Evolutionary conservation across 2,329 filamentous ascomycete genomes (phyloP).

Genomic region (Diaporthe sp.): DNA sequence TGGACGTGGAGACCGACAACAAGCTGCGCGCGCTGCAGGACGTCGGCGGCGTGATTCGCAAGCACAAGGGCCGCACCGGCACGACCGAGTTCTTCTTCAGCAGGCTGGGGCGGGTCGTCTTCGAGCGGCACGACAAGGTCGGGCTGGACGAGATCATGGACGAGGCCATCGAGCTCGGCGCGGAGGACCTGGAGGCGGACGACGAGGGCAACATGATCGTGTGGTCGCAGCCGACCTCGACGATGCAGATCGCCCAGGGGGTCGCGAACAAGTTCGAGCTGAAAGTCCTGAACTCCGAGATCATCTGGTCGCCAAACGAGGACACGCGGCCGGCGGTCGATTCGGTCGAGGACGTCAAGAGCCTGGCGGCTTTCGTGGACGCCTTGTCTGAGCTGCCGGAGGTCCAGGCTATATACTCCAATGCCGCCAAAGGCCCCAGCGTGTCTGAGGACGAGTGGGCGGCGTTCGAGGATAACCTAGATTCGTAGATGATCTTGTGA

Average conservation of each 20-base stretch:
- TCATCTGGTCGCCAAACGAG: conserved; percentile 85
- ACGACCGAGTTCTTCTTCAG: conserved; percentile 88
- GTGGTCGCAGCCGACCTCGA: conserved; percentile 74
- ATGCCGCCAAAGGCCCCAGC: conserved; percentile 62
- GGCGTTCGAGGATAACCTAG: conserved; percentile 62
- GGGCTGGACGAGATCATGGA: conserved; percentile 81
- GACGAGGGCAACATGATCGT: conserved; percentile 77
- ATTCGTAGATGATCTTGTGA: conserved; percentile 45
- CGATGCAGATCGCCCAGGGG: conserved; percentile 70
- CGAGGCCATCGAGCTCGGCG: conserved; percentile 86
- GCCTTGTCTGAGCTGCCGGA: conserved; percentile 74
- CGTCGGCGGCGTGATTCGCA: conserved; percentile 77
- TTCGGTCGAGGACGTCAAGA: conserved; percentile 62
- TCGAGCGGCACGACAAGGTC: conserved; percentile 64
- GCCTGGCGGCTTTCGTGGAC: conserved; percentile 69
- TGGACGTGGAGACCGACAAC: conserved; percentile 88
- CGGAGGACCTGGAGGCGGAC: conserved; percentile 76
- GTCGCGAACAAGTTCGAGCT: conserved; percentile 73
- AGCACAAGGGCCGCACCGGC: conserved; percentile 74
- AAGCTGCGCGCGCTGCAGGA: conserved; percentile 80
- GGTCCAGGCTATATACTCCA: conserved; percentile 84
- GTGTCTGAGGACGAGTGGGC: conserved; percentile 66
- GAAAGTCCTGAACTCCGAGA: conserved; percentile 78
- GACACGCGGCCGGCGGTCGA: conserved; percentile 78
- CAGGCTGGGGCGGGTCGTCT: conserved; percentile 78